phyloP scores from a whole-genome alignment of 352 stramenopile genomes.

The Aphanomyces stellatus region DNA sequence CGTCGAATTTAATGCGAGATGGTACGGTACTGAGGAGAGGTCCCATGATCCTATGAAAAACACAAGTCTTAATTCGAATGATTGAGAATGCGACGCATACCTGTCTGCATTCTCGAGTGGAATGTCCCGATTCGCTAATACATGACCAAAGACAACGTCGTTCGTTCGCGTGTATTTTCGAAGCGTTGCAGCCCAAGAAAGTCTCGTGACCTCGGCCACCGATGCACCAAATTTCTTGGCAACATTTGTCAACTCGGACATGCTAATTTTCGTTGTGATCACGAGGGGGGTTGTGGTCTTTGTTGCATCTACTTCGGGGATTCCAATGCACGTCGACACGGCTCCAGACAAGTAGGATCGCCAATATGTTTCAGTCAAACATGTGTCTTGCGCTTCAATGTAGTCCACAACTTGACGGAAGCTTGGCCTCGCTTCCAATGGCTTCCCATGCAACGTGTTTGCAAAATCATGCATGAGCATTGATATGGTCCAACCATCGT shows the following conservation, averaged over 20 bases:
- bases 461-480: background rate
- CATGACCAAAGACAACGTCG: background rate
- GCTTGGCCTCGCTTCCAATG: background rate
- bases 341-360: background rate
- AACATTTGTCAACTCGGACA: background rate
- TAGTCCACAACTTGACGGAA: background rate
- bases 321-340: background rate
- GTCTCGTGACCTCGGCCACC: background rate
- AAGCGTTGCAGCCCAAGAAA: background rate
- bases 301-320: background rate
- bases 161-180: background rate
- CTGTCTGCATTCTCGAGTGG: background rate
- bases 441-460: background rate
- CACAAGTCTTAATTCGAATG: background rate
- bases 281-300: background rate
- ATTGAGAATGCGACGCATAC: background rate
- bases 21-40: background rate
- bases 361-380: background rate
- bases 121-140: slow-evolving; percentile 1
- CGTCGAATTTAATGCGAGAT: background rate
- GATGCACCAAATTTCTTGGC: background rate
- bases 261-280: background rate
- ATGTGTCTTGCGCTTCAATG: background rate
- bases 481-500: background rate
- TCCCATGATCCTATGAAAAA: background rate